Base-by-base conservation (phyloP, 768 basidiomycete species). In the Royoungia palumana region DNA sequence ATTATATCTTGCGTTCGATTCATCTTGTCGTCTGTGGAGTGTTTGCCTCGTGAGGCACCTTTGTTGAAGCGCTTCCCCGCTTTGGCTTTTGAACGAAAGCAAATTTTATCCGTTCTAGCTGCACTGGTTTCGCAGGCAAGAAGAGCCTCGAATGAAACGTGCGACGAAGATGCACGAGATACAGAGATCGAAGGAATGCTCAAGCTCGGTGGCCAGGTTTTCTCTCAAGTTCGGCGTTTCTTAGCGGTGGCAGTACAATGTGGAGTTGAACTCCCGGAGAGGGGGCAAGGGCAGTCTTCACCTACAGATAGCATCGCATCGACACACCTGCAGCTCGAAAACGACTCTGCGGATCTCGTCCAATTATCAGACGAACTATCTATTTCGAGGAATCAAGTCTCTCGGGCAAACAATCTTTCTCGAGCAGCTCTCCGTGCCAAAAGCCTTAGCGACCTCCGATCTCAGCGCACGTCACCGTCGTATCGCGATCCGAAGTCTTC, bases 1-100 rank as follows among this genome's bases (percentile, higher is more conserved):
- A 87, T 98, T 51, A 94, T 99, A 57, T 93, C 92, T 12, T 91
- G 89, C 46, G 92, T 98, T 40, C 87, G 94, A 27, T 81, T 85
- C 24, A 86, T 95, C 16, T 78, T 99, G 37, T 81, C 84, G 24
- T 80, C 86, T 11, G 84, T 91, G 14, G 88, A 88, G 49, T 94
- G 91, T 47, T 75, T 96, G 20, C 81, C 84, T 35, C 85, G 90
- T 38, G 91, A 95, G 54, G 86, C 91, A 1, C 76, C 78, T 0
- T 69, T 88, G 19, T 76, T 99, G 17, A 80, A 77, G 54, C 75
- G 72, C 39, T 83, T 82, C 57, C 80, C 87, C 0, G 51, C 74
- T 4, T 76, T 99, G 32, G 81, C 81, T 4, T 77, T 83, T 47
- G 88, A 91, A 60, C 83, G 95, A 36, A 89, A 90, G 62, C 77